phyloP scores from a whole-genome alignment of 768 basidiomycete species.

The Leccinum barrowsii region DNA sequence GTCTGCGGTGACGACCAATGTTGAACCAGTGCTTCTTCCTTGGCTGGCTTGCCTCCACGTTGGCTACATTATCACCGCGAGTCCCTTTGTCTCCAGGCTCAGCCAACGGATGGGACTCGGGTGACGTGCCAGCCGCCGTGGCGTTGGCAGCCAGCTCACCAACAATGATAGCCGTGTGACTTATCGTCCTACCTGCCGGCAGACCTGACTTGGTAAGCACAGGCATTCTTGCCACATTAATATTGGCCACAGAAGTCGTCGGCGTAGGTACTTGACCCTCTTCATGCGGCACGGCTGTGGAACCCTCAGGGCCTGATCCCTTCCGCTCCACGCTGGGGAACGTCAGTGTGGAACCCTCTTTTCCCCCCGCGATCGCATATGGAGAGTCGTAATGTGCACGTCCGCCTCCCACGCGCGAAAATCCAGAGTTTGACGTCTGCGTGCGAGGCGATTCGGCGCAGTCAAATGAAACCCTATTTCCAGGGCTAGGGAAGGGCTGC shows the following conservation, averaged over 20 bases:
- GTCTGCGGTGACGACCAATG: conserved; percentile 53
- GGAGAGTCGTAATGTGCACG: conserved; percentile 82
- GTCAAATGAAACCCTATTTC: conserved; percentile 22
- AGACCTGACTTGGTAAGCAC: conserved; percentile 31
- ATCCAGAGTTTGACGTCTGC: conserved; percentile 51
- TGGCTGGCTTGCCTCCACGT: conserved; percentile 43
- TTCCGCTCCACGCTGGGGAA: conserved; percentile 61
- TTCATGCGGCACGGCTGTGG: conserved; percentile 23
- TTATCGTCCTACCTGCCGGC: conserved; percentile 71
- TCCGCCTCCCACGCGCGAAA: conserved; percentile 85
- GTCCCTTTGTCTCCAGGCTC: conserved; percentile 17
- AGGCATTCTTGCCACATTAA: conserved; percentile 41
- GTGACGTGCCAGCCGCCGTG: conserved; percentile 12
- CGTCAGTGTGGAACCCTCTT: conserved; percentile 55
- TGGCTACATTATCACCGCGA: conserved; percentile 22
- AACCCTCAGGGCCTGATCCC: conserved; percentile 25
- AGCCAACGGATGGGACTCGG: conserved; percentile 22
- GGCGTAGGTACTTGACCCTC: conserved; percentile 47
- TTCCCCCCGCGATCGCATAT: conserved; percentile 62
- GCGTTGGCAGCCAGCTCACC: conserved; percentile 39
- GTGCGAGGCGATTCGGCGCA: conserved; percentile 28
- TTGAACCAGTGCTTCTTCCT: conserved; percentile 74
- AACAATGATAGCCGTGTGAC: conserved; percentile 84
- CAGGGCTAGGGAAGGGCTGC: conserved; percentile 62
- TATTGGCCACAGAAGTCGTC: conserved; percentile 42